phyloP scores from a whole-genome alignment of 176 grass and related monocot genomes.

The Poa annua region DNA sequence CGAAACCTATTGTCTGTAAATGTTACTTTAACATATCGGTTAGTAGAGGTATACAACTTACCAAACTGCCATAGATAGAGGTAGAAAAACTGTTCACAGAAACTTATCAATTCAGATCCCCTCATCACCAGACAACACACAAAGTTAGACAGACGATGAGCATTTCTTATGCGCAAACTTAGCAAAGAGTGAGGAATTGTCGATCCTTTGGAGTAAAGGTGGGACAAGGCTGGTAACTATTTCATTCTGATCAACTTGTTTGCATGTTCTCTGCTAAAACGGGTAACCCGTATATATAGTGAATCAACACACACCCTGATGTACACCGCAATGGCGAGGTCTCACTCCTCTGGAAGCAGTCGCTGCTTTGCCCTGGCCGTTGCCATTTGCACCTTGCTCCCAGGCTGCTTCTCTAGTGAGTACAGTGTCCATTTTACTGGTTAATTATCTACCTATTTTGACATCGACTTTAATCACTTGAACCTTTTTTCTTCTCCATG shows the following conservation, averaged over 20 bases:
- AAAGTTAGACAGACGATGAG: background rate
- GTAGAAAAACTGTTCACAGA: background rate
- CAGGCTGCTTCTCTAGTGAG: slow-evolving; percentile 37
- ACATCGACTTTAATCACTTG: background rate
- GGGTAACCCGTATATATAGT: slow-evolving; percentile 21
- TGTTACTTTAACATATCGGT: background rate
- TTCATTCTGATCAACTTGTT: background rate
- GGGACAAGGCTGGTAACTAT: slow-evolving; percentile 21
- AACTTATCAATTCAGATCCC: background rate
- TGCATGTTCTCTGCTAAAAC: background rate
- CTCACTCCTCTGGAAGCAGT: background rate
- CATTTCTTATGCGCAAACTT: slow-evolving; percentile 30
- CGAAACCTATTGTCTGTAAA: background rate
- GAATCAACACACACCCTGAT: background rate
- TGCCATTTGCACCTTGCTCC: slow-evolving; percentile 32
- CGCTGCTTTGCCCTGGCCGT: slow-evolving; percentile 7
- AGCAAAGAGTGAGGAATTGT: slow-evolving; percentile 32
- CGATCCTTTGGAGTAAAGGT: slow-evolving; percentile 30
- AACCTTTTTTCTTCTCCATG: background rate
- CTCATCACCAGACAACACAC: background rate
- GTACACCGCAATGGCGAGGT: background rate
- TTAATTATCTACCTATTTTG: background rate
- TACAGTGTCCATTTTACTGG: background rate
- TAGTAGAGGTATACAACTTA: background rate
- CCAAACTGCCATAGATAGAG: background rate